Evolutionary conservation across 2,329 filamentous ascomycete species (phyloP), one percentile per base, ranked within the genome.

Genomic region (Chaetomiaceae sp.): DNA sequence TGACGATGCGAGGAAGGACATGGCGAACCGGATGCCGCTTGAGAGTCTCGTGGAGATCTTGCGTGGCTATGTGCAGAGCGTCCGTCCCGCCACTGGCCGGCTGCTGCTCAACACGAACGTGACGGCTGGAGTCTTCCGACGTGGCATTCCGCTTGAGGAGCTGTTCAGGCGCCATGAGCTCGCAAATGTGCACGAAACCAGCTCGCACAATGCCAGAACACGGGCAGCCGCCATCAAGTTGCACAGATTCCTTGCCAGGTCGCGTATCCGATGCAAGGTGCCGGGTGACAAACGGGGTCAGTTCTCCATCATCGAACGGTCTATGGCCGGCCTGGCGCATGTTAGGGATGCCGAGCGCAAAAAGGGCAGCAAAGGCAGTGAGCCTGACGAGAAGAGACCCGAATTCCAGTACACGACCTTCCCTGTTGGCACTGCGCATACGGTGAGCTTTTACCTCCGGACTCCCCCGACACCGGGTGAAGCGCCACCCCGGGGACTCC

Each of bases 41-140:
- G 56, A 56, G 0, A 62, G 61, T 7, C 62, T 74, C 17, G 36
- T 57, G 1, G 27, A 64, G 7, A 68, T 74, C 24, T 62, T 73
- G 1, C 70, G 76, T 14, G 77, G 77, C 1, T 79, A 74, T 53
- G 78, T 78, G 46, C 73, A 77, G 56, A 78, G 75, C 26, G 67
- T 72, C 3, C 73, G 76, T 6, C 64, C 75, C 1, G 71, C 71
- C 0, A 80, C 76, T 0, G 75, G 74, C 2, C 66, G 74, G 0
- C 55, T 80, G 1, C 66, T 81, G 0, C 61, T 80, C 20, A 81
- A 81, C 50, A 65, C 68, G 38, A 79, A 81, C 46, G 71, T 78
- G 9, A 72, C 73, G 0, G 71, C 78, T 51, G 72, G 70, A 3
- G 67, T 78, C 15, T 80, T 80, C 59, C 72, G 68, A 10, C 58